Evolutionary conservation across 208 protist species (phyloP).

Genomic region (Trypanosoma scelopori): DNA sequence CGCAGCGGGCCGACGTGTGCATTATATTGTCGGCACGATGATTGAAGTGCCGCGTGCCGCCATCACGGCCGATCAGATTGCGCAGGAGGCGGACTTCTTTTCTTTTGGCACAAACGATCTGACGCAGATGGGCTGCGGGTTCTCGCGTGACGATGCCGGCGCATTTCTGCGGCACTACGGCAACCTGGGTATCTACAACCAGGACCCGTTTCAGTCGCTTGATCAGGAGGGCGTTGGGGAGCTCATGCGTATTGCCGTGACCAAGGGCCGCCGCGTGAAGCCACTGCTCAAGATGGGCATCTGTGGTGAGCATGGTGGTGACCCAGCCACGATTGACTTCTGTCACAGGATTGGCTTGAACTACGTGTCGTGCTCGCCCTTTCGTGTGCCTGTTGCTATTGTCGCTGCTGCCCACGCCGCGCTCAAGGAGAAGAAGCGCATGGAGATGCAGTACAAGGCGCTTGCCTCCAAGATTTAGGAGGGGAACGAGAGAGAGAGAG

Average conservation of each 20-base stretch:
- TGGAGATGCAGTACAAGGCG: constrained; percentile 36
- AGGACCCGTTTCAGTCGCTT: constrained; percentile 94
- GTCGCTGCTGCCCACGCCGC: constrained; percentile 94
- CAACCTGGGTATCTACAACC: constrained; percentile 88
- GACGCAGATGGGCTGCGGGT: constrained; percentile 96
- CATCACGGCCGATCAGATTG: constrained; percentile 90
- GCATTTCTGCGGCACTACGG: constrained; percentile 93
- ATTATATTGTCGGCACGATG: constrained; percentile 93
- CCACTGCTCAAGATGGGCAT: constrained; percentile 90
- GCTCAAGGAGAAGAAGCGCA: constrained; percentile 70
- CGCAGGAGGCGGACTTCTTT: constrained; percentile 93
- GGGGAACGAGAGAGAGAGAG: no score
- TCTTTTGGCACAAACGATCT: constrained; percentile 97
- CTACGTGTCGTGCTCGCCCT: constrained; percentile 96
- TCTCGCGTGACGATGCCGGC: constrained; percentile 95
- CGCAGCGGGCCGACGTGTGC: constrained; percentile 38
- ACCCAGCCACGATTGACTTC: constrained; percentile 93
- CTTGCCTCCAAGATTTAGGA: constrained; percentile 51
- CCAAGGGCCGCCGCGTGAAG: constrained; percentile 77
- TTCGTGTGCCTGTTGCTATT: constrained; percentile 93
- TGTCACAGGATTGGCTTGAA: constrained; percentile 88
- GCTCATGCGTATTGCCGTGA: constrained; percentile 88
- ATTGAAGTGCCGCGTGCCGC: constrained; percentile 91
- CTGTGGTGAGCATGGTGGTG: constrained; percentile 96
- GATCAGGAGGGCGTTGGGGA: constrained; percentile 93